These are phyloP conservation scores for Senna tora DNA, from an alignment of 306 rosid genomes.

Conservation along the genomic window DNA sequence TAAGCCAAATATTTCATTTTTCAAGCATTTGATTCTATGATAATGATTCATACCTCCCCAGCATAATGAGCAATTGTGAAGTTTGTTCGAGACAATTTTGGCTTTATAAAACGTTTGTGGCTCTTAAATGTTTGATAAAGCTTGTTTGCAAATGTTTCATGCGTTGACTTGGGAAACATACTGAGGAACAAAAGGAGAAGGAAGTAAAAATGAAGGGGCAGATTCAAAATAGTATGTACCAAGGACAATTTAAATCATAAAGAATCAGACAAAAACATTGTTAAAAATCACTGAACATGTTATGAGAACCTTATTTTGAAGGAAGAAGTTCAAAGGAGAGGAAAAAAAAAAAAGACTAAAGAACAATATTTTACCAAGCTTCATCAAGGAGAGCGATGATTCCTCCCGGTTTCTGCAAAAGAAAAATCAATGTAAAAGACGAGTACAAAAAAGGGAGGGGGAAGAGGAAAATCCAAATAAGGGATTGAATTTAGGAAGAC, in stretches of 20 bases:
- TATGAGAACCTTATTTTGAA: slow-evolving; percentile 12
- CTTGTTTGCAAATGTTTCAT: slow-evolving; percentile 96
- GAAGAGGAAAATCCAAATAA: slow-evolving; percentile 12
- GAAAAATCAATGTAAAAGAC: slow-evolving; percentile 33
- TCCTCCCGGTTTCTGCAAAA: slow-evolving; percentile 96
- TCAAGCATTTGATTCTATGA: slow-evolving; percentile 34
- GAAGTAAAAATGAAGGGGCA: slow-evolving; percentile 25
- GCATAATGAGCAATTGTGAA: slow-evolving; percentile 91
- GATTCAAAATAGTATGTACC: slow-evolving; percentile 21
- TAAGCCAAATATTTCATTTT: slow-evolving; percentile 22
- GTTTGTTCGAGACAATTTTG: slow-evolving; percentile 95
- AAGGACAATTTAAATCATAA: slow-evolving; percentile 31
- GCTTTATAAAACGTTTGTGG: slow-evolving; percentile 94
- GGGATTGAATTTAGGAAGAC: slow-evolving; percentile 16
- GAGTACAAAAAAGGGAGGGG: slow-evolving; percentile 15
- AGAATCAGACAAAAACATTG: slow-evolving; percentile 30
- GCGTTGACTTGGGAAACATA: slow-evolving; percentile 99
- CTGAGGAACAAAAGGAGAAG: slow-evolving; percentile 54
- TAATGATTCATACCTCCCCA: slow-evolving; percentile 77
- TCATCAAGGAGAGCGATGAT: slow-evolving; percentile 97
- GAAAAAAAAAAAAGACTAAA: neutral
- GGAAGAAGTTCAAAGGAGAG: slow-evolving; percentile 16
- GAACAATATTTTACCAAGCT: slow-evolving; percentile 77
- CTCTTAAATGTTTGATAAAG: slow-evolving; percentile 88
- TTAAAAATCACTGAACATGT: slow-evolving; percentile 33